Base-by-base conservation (phyloP, 1,139 yeast genomes). In the Nakaseomyces nivariensis region DNA sequence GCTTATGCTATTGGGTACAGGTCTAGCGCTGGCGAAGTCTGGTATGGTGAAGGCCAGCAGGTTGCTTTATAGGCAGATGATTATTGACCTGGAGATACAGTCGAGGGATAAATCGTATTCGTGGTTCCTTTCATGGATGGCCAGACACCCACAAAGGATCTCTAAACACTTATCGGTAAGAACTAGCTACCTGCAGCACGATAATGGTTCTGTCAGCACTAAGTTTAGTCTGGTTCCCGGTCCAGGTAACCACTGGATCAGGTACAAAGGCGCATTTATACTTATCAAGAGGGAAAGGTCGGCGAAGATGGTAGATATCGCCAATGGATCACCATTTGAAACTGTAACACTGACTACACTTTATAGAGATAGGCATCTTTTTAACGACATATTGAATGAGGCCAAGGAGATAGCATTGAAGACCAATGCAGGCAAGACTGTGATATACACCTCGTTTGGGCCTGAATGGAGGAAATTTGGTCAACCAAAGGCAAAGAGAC, bases 391-490 rank as follows among this genome's bases (percentile, higher is more conserved):
- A 56, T 72, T 92, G 50, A 76, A 75, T 10, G 98, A 92, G 60
- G 97, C 98, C 6, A 89, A 90, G 59, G 70, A 74, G 44, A 68
- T 87, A 71, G 97, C 97, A 0, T 74, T 89, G 65, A 82, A 80
- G 62, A 78, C 85, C 38, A 83, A 86, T 53, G 96, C 89, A 62
- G 98, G 98, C 9, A 90, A 89, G 62, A 92, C 98, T 0, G 98
- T 92, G 8, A 72, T 92, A 5, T 92, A 79, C 67, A 88, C 96
- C 1, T 85, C 96, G 2, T 90, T 94, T 86, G 98, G 97, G 1
- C 96, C 96, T 11, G 99, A 92, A 63, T 92, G 99, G 99, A 75
- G 98, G 59, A 96, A 96, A 3, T 92, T 92, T 71, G 99, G 99
- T 1, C 94, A 85, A 63, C 97, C 99, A 1, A 76, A 97, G 56